Base-by-base conservation (phyloP, 2,329 filamentous ascomycete species). In the Bipolaris zeicola region DNA sequence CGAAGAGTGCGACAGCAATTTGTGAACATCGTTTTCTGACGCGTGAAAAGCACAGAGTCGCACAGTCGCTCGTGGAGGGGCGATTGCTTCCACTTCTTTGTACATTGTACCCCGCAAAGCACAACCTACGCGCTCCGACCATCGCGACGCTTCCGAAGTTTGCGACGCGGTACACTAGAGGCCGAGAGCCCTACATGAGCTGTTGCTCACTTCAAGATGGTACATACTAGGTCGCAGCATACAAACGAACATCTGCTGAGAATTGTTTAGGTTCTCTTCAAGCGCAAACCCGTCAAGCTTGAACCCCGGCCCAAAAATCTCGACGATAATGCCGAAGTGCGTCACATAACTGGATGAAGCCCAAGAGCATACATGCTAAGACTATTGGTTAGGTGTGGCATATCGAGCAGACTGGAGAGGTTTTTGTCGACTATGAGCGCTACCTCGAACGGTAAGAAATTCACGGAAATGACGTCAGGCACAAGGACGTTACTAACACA, bases 201-300 rank as follows among this genome's bases (percentile, higher is more conserved):
- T 60, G 60, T 48, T 34, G 58, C 52, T 50, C 22, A 28, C 49
- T 46, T 36, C 70, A 72, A 68, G 26, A 77, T 77, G 75, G 75
- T 76, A 69, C 20, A 43, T 38, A 44, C 57, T 57, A 66, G 58
- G 57, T 65, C 57, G 53, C 41, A 2, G 20, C 18, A 20, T 46
- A n/a, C 37, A 20, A 4, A 14, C 14, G 22, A 51, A 14, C 7
- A 7, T 31, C 20, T 10, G 31, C 67, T 76, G 52, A 76, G 55
- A 47, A 51, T 34, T 8, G 22, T 50, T 48, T 73, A 98, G 94
- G 94, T 99, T 68, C 85, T 96, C 63, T 97, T 91, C 79, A 98
- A 98, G 81, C 87, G 95, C 70, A 98, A 98, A 79, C 93, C 93
- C 55, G 92, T 98, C 72, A 88, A 91, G 79, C 90, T 92, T 74